Percentiles rank a stretch among this genome's conserved stretches.
Evolutionary conservation across 2,329 filamentous ascomycete genomes (phyloP).

Genomic region (Beauveria varroae): DNA sequence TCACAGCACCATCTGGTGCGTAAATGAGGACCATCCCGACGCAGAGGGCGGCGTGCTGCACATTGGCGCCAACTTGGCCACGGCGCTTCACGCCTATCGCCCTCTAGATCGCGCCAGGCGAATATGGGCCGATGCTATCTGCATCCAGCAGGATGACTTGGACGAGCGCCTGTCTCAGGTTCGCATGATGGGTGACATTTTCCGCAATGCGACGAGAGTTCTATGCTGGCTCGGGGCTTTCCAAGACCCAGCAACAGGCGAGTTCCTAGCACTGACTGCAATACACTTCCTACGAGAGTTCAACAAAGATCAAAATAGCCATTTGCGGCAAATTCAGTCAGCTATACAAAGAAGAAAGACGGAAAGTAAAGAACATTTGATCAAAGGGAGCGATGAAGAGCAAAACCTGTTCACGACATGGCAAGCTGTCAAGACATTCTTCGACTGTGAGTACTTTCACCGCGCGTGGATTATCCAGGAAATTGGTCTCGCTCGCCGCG

Average conservation of each 20-base stretch:
- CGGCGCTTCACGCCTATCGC: conserved; percentile 9
- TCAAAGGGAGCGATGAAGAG: neutral
- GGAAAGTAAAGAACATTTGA: neutral
- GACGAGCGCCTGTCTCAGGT: conserved; percentile 15
- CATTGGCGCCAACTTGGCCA: conserved; percentile 10
- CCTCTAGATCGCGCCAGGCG: neutral
- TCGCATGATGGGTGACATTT: conserved; percentile 17
- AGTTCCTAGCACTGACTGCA: neutral
- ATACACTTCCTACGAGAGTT: conserved; percentile 8
- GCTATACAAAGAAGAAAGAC: neutral
- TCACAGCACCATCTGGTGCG: conserved; percentile 2
- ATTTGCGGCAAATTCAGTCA: neutral
- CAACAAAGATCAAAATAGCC: neutral
- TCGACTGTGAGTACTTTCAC: conserved; percentile 15
- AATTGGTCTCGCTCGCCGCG: conserved; percentile 12
- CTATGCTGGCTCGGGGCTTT: conserved; percentile 14
- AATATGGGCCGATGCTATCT: conserved; percentile 18
- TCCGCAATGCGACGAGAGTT: conserved; percentile 10
- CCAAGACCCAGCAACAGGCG: neutral
- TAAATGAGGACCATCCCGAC: neutral
- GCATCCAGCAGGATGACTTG: conserved; percentile 14
- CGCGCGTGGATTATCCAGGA: conserved; percentile 19
- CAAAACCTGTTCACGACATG: neutral
- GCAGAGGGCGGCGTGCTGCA: neutral
- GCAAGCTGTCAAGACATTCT: conserved; percentile 13